Conservation (phyloP, 371 early-diverging fungal genomes). For the Dinochytrium kinnereticum region DNA sequence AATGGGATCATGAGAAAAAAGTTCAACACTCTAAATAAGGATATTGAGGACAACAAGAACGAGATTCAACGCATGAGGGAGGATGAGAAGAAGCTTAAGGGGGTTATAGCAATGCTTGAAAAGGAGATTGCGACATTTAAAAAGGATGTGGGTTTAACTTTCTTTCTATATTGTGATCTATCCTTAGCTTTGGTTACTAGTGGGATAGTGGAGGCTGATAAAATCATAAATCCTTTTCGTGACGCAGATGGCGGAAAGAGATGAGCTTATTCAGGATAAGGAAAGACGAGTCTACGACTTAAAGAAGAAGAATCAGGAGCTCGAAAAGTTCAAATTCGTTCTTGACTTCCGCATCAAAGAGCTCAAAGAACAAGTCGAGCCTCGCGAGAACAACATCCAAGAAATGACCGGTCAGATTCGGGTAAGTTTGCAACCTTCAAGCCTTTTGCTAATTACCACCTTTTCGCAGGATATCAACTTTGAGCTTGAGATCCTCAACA, state of each 20-base stretch:
- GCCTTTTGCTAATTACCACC: background rate
- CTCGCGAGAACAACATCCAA: constrained; percentile 56
- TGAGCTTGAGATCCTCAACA: constrained; percentile 49
- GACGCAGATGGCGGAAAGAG: constrained; percentile 56
- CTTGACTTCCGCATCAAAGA: constrained; percentile 62
- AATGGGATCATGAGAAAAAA: constrained; percentile 68
- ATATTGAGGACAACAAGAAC: constrained; percentile 63
- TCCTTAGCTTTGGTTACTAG: constrained; percentile 26
- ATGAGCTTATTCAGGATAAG: constrained; percentile 63
- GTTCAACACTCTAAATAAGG: constrained; percentile 64
- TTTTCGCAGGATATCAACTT: constrained; percentile 51
- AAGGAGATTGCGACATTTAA: constrained; percentile 56
- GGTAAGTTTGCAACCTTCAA: constrained; percentile 25
- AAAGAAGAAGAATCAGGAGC: constrained; percentile 65
- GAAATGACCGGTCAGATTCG: constrained; percentile 56
- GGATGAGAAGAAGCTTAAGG: constrained; percentile 56
- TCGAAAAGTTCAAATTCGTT: constrained; percentile 67
- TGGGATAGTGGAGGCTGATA: no score
- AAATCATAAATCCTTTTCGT: background rate
- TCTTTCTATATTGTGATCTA: constrained; percentile 29
- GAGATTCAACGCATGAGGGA: constrained; percentile 54
- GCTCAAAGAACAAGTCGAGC: constrained; percentile 63
- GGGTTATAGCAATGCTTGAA: constrained; percentile 56
- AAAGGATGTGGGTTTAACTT: constrained; percentile 46
- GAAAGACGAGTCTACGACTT: constrained; percentile 62